Percentiles rank a stretch among this genome's conserved stretches.
Evolutionary conservation across 768 basidiomycete species (phyloP).

Genomic region (Termitomyces sp.): DNA sequence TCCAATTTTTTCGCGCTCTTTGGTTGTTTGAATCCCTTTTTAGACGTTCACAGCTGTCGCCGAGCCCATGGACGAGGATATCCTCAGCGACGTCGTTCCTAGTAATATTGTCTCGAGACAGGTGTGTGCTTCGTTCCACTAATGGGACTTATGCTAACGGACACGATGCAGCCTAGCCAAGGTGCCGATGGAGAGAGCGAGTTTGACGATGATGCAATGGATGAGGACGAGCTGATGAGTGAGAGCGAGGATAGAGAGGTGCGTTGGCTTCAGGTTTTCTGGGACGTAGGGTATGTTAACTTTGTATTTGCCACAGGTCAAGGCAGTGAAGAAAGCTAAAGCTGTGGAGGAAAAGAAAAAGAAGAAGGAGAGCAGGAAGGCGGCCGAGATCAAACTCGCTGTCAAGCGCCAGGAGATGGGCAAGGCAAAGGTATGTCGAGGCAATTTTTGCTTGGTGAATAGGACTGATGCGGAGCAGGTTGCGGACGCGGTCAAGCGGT

Average conservation of each 20-base stretch:
- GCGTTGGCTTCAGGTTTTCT: conserved; percentile 15
- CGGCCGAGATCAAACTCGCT: conserved; percentile 63
- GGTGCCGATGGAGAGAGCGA: conserved; percentile 75
- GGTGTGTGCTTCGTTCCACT: conserved; percentile 31
- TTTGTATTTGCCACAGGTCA: not conserved
- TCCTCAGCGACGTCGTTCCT: conserved; percentile 86
- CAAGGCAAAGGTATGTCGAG: conserved; percentile 67
- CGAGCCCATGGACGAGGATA: conserved; percentile 60
- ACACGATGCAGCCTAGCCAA: conserved; percentile 43
- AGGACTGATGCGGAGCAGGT: conserved; percentile 42
- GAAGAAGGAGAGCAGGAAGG: conserved; percentile 49
- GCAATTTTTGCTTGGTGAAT: not conserved
- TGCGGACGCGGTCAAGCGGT: conserved; percentile 91
- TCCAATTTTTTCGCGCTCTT: conserved; percentile 1
- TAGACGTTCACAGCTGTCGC: conserved; percentile 32
- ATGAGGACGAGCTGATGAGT: conserved; percentile 59
- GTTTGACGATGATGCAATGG: conserved; percentile 51
- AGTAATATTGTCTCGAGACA: conserved; percentile 89
- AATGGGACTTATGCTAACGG: conserved; percentile 1
- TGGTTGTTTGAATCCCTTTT: not conserved
- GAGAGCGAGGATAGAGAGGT: conserved; percentile 38
- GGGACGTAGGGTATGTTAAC: not conserved
- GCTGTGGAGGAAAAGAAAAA: conserved; percentile 19
- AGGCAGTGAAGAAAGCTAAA: conserved; percentile 7
- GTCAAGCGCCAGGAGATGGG: conserved; percentile 79